Base-by-base conservation (phyloP, 2,329 filamentous ascomycete genomes). In the Fusarium sp. region DNA sequence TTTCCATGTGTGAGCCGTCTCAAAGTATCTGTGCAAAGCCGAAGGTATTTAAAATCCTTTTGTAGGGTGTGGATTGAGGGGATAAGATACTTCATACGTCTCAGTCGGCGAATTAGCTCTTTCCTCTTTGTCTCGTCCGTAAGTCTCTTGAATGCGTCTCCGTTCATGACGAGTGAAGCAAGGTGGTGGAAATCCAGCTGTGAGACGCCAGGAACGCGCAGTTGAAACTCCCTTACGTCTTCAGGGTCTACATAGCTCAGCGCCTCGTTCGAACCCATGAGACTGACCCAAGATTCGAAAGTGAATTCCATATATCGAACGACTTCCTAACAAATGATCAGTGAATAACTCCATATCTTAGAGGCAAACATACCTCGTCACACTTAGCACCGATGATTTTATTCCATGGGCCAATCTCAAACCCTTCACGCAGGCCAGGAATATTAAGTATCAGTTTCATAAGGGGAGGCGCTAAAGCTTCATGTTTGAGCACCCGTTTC, bases 11-110 rank as follows among this genome's bases (percentile, higher is more conserved):
- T 25, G 18, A 68, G 66, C 35, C 35, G 45, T 32, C 37, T 65
- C 8, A 68, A 37, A 16, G 56, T 65, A 35, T 68, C 60, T 41
- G 43, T 65, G 30, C 52, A 68, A 54, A 30, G 41, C 4, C 41
- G 52, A 18, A 68, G 66, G 54, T 68, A 68, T 54, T 66, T 68
- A 23, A 66, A 68, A n/a, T 68, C 61, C 9, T 68, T 68, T 30
- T 68, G 52, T 2, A 68, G 23, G 14, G 52, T 66, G 34, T 66
- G 25, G 45, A 68, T 65, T 7, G 54, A 65, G 4, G 60, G 66
- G 5, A 68, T 35, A 14, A 68, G 45, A 56, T 59, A 66, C 9
- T 60, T 60, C 6, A 68, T 65, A 3, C 10, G 25, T 18, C 27
- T 57, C 11, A 67, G 34, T 34, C 58, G 27, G 30, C 18, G 5